Conservation (phyloP, 1,284 basidiomycete genomes). For the Cutaneotrichosporon cavernicola region DNA sequence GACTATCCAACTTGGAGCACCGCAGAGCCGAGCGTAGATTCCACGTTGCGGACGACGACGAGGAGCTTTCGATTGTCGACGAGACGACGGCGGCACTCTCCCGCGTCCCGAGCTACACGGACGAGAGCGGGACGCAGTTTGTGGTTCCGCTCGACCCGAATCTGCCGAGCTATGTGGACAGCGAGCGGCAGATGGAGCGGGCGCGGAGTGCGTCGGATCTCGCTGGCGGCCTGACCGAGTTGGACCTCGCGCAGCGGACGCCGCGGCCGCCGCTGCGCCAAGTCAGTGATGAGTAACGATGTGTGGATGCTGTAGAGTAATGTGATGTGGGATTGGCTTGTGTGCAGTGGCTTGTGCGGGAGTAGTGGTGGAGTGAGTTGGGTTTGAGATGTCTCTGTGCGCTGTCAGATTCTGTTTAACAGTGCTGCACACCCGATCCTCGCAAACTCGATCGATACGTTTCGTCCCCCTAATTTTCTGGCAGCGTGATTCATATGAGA, state of each 20-base stretch:
- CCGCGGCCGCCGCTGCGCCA: not conserved
- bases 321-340: not conserved
- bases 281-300: not conserved
- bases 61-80: conserved; percentile 14
- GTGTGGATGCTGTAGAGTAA: not conserved
- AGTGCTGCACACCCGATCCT: too few relatives aligned
- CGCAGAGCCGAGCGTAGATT: conserved; percentile 4
- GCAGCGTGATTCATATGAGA: too few relatives aligned
- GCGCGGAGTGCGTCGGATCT: conserved; percentile 17
- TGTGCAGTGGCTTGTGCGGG: not conserved
- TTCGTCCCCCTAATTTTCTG: too few relatives aligned
- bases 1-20: conserved; percentile 18
- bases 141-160: conserved; percentile 77
- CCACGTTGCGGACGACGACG: conserved; percentile 12
- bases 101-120: conserved; percentile 73
- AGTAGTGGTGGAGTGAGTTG: too few relatives aligned
- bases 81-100: conserved; percentile 41
- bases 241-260: not conserved
- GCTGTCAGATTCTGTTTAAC: too few relatives aligned
- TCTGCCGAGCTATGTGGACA: conserved; percentile 77
- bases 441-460: too few relatives aligned
- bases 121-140: conserved; percentile 51
- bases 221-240: not conserved
- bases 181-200: conserved; percentile 32
- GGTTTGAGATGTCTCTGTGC: too few relatives aligned